These are phyloP conservation scores for Aspergillus calidoustus DNA, from an alignment of 2,329 filamentous ascomycete species.

Conservation along the genomic window DNA sequence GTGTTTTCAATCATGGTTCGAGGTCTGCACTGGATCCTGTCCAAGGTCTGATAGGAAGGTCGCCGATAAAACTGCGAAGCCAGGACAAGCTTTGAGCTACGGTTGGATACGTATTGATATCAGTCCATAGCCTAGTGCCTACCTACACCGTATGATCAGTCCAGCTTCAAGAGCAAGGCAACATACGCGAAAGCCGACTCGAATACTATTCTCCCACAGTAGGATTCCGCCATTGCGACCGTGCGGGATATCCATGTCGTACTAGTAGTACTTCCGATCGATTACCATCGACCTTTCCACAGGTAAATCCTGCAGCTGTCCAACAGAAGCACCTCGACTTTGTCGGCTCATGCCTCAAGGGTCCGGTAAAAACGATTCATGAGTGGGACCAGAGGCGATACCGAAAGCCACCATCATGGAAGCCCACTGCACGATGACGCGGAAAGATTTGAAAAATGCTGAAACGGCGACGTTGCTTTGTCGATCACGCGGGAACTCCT, in stretches of 20 bases:
- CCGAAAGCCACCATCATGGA: background rate
- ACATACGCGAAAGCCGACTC: background rate
- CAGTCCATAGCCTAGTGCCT: background rate
- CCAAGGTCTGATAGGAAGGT: background rate
- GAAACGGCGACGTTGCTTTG: constrained; percentile 24
- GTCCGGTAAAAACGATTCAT: background rate
- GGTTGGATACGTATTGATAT: background rate
- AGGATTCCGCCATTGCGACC: background rate
- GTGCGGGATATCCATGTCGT: background rate
- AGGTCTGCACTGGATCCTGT: background rate
- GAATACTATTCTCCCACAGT: background rate
- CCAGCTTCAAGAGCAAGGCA: background rate
- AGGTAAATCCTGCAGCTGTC: no score
- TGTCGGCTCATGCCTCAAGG: background rate
- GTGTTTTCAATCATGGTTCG: background rate
- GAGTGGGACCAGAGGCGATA: background rate
- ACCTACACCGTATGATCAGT: background rate
- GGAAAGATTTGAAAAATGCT: constrained; percentile 14
- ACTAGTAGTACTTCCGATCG: background rate
- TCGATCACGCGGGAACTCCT: constrained; percentile 33
- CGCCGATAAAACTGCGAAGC: background rate
- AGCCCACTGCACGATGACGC: constrained; percentile 9
- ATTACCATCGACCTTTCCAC: no score
- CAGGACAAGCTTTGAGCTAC: background rate
- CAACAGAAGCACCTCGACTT: background rate